Evolutionary conservation across 495 filamentous ascomycete genomes (phyloP), one percentile per base, ranked within the genome.

Genomic region (Bacidia gigantensis): DNA sequence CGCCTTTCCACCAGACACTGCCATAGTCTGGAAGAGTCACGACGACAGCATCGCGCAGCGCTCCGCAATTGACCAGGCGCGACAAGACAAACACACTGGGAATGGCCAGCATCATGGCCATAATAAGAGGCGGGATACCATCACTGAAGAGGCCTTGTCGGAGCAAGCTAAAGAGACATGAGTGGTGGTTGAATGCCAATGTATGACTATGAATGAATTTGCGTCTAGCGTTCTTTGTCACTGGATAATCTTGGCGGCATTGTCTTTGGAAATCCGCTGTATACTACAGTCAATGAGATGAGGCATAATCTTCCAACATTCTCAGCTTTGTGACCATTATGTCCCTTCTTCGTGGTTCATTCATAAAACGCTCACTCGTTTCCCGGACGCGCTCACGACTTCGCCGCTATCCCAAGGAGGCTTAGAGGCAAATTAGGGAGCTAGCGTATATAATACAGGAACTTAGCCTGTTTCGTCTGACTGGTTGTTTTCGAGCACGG

Each of bases 21-120:
- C 84, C 57, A 80, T 98, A 50, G 79, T 89, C 54, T 98, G 87
- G 83, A 93, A 94, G 71, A 88, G 84, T 62, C 92, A 98, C 62
- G 89, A 78, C 44, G 75, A 77, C 54, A 87, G 83, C 66, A 87
- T 89, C 56, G 82, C 84, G 54, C 85, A 89, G 64, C 80, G 85
- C 50, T 84, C 77, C 11, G 81, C 82, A 23, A 86, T 89, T 51
- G 85, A 89, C 63, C 84, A 89, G 61, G 82, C 84, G 50, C 83
- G 85, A 54, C 83, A 86, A 47, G 85, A 89, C 53, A 89, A 89
- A 63, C 68, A 73, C 12, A 67, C 72, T 26, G 68, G 72, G 29
- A 62, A 72, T 50, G 64, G 73, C 55, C 59, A 66, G 54, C 62
- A 67, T 40, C 69, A 76, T 24, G 67, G 66, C 25, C 55, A 63